Evolutionary conservation across 768 basidiomycete species (phyloP).

Genomic region (Boletus patriciae): DNA sequence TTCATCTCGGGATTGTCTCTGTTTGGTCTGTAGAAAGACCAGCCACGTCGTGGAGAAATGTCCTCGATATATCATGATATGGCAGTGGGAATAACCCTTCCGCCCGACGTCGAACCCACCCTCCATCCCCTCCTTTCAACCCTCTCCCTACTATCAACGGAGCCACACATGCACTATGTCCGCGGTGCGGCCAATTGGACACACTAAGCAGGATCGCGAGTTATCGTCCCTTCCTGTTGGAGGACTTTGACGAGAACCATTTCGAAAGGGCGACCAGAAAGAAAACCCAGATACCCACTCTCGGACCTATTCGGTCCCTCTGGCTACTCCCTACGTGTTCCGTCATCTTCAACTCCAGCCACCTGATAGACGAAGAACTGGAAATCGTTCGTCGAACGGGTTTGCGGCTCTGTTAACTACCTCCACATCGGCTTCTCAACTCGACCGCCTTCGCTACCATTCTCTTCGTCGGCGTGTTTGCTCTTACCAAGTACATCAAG

Average conservation of each 20-base stretch:
- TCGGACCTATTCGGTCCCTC: slow-evolving; percentile 3
- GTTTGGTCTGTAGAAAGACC: slow-evolving; percentile 7
- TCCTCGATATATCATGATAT: not conserved
- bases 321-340: slow-evolving; percentile 9
- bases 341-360: slow-evolving; percentile 11
- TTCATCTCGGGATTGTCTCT: slow-evolving; percentile 2
- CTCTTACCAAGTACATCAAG: too few species aligned
- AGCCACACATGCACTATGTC: not conserved
- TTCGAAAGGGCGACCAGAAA: not conserved
- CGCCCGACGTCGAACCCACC: not conserved
- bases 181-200: slow-evolving; percentile 1
- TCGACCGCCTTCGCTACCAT: too few species aligned
- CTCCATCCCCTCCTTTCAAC: not conserved
- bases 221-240: not conserved
- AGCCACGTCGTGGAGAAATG: slow-evolving; percentile 10
- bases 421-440: too few species aligned
- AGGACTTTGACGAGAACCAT: not conserved
- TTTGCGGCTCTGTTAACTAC: too few species aligned
- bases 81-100: not conserved
- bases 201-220: not conserved
- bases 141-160: not conserved
- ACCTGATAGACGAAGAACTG: slow-evolving; percentile 2
- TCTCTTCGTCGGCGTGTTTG: too few species aligned
- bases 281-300: not conserved
- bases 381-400: not conserved